phyloP scores from a whole-genome alignment of 2,329 filamentous ascomycete species.

The Neofusicoccum laricinum region DNA sequence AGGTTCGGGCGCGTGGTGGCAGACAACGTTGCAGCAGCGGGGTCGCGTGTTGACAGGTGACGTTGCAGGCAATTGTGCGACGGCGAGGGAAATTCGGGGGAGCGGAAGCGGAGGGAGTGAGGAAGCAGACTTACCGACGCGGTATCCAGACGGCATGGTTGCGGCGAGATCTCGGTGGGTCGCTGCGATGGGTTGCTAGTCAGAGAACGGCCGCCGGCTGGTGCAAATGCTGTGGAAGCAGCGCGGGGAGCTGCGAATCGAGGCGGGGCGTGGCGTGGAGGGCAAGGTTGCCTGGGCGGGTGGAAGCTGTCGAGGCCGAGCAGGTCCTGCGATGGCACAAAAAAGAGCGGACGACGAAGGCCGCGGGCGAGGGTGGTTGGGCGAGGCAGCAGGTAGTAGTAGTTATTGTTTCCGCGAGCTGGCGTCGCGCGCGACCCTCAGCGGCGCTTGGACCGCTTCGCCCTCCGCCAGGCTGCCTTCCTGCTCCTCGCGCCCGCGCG shows the following conservation, averaged over 20 bases:
- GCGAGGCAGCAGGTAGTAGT: neutral
- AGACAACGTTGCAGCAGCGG: neutral
- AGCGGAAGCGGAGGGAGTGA: neutral
- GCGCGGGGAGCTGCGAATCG: neutral
- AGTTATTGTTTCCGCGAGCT: constrained; percentile 8
- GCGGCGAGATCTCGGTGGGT: neutral
- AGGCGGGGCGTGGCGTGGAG: neutral
- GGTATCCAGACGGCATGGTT: constrained; percentile 17
- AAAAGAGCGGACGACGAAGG: neutral
- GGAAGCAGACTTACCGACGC: constrained; percentile 9
- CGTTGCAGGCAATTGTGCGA: neutral
- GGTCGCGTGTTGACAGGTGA: neutral
- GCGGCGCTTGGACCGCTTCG: too few relatives aligned
- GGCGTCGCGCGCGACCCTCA: too few relatives aligned
- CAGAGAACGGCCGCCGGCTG: neutral
- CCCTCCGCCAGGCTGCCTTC: too few relatives aligned
- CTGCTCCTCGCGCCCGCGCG: too few relatives aligned
- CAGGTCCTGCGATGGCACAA: neutral
- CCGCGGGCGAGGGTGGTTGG: neutral
- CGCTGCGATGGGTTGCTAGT: neutral
- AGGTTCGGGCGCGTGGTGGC: too few relatives aligned
- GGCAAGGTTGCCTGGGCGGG: neutral
- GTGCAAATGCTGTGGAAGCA: neutral
- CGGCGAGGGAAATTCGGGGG: neutral
- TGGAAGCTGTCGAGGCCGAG: neutral